These are phyloP conservation scores for Evansstolkia leycettana DNA, from an alignment of 495 filamentous ascomycete genomes.

Conservation along the genomic window DNA sequence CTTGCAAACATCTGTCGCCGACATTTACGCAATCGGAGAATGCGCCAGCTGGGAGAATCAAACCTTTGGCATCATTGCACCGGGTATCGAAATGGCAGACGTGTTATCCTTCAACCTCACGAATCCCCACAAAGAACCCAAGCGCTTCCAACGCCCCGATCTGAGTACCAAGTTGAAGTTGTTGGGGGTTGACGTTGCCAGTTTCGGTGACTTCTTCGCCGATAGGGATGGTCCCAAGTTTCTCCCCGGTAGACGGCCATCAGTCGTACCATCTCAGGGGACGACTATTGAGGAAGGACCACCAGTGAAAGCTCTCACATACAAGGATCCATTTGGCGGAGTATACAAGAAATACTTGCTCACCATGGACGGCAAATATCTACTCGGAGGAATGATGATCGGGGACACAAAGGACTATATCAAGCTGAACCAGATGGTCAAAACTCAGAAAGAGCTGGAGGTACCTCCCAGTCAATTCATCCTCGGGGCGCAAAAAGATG, in stretches of 20 bases:
- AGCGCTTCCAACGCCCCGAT: slow-evolving; percentile 73
- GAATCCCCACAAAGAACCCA: slow-evolving; percentile 59
- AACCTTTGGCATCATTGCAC: slow-evolving; percentile 88
- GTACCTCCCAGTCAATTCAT: slow-evolving; percentile 84
- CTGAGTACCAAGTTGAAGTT: slow-evolving; percentile 92
- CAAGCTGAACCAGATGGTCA: slow-evolving; percentile 90
- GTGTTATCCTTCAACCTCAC: slow-evolving; percentile 92
- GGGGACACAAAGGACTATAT: slow-evolving; percentile 92
- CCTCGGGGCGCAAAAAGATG: slow-evolving; percentile 62
- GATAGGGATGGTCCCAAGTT: slow-evolving; percentile 77
- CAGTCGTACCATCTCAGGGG: slow-evolving; percentile 16
- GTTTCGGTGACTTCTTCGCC: slow-evolving; percentile 94
- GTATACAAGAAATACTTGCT: slow-evolving; percentile 97
- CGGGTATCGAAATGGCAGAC: slow-evolving; percentile 94
- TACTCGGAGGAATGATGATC: slow-evolving; percentile 97
- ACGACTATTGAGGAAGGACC: slow-evolving; percentile 24
- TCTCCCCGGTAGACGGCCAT: slow-evolving; percentile 43
- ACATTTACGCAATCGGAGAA: slow-evolving; percentile 88
- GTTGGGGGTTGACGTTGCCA: slow-evolving; percentile 86
- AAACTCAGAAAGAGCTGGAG: slow-evolving; percentile 71
- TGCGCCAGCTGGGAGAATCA: slow-evolving; percentile 92
- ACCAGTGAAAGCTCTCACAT: slow-evolving; percentile 75
- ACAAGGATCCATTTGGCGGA: slow-evolving; percentile 87
- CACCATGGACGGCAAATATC: slow-evolving; percentile 81
- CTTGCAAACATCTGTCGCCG: slow-evolving; percentile 57